phyloP scores from a whole-genome alignment of 2,329 filamentous ascomycete species.

The Didymella exigua region DNA sequence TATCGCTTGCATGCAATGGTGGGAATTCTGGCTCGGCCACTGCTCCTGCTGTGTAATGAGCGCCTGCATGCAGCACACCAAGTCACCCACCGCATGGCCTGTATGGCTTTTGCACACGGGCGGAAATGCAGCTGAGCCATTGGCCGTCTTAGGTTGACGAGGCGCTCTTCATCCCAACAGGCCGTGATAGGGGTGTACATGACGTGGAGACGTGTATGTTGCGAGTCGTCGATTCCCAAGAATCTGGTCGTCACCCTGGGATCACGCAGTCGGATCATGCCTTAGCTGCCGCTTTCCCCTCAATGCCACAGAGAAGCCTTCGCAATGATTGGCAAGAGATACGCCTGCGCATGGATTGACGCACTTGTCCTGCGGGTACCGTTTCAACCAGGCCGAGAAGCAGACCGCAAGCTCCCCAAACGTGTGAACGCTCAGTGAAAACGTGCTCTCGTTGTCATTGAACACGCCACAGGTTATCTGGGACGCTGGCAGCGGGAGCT shows the following conservation, averaged over 20 bases:
- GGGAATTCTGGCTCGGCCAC: background rate
- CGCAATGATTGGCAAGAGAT: constrained; percentile 14
- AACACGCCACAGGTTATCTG: background rate
- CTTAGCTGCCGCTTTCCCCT: constrained; percentile 19
- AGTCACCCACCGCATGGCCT: constrained; percentile 3
- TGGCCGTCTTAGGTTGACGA: background rate
- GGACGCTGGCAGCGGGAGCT: constrained; percentile 3
- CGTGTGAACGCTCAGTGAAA: background rate
- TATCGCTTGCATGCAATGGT: constrained; percentile 2
- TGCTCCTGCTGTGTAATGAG: constrained; percentile 6
- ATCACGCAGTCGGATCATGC: constrained; percentile 15
- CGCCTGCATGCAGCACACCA: constrained; percentile 12
- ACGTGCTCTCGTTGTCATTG: background rate
- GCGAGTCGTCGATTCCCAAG: constrained; percentile 16
- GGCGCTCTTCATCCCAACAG: constrained; percentile 1
- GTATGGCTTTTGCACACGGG: constrained; percentile 4
- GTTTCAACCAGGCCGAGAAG: background rate
- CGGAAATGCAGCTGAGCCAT: background rate
- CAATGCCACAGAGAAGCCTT: constrained; percentile 10
- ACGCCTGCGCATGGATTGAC: constrained; percentile 10
- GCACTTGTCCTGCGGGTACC: constrained; percentile 5
- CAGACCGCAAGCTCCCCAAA: constrained; percentile 1
- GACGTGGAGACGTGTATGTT: constrained; percentile 10
- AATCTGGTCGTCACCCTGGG: constrained; percentile 13
- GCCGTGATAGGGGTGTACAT: constrained; percentile 8